Conservation (phyloP, 345 rosid species). For the Geranium brycei region DNA sequence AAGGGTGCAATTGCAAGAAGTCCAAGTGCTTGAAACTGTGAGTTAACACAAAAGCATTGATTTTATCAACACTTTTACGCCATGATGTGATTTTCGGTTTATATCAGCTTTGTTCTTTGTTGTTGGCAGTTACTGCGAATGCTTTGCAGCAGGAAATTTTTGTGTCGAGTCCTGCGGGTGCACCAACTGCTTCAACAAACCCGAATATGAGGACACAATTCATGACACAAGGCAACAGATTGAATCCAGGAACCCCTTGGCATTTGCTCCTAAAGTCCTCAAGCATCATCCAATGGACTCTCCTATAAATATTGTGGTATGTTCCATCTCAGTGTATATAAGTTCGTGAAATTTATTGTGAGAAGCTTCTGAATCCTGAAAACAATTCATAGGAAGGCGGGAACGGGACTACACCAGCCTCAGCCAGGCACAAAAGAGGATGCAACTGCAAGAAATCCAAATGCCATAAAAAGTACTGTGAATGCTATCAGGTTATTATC, state of each 20-base stretch:
- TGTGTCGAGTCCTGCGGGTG: constrained; percentile 62
- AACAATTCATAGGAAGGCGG: constrained; percentile 27
- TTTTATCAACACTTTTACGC: too few species aligned
- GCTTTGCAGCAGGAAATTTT: constrained; percentile 77
- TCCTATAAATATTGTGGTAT: neutral
- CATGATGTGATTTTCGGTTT: too few species aligned
- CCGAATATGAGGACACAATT: constrained; percentile 40
- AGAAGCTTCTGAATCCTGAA: neutral
- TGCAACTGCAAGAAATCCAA: constrained; percentile 73
- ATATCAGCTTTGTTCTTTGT: neutral
- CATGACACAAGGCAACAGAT: constrained; percentile 38
- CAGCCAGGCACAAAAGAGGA: constrained; percentile 72
- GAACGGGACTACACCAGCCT: constrained; percentile 18
- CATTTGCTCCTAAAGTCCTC: constrained; percentile 74
- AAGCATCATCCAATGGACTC: neutral
- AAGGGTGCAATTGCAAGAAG: constrained; percentile 30
- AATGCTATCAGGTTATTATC: constrained; percentile 54
- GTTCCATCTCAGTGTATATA: neutral
- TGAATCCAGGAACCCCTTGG: constrained; percentile 63
- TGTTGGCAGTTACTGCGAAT: constrained; percentile 55
- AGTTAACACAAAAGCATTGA: constrained; percentile 5
- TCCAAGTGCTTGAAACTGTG: constrained; percentile 45
- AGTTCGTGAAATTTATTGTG: neutral
- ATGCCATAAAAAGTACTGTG: constrained; percentile 69
- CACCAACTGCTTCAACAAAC: constrained; percentile 57